A percentile compares a stretch with the other conserved stretches of the same genome.
These are phyloP conservation scores for Botrytis pseudocinerea DNA, from an alignment of 2,329 filamentous ascomycete genomes.

Conservation along the genomic window DNA sequence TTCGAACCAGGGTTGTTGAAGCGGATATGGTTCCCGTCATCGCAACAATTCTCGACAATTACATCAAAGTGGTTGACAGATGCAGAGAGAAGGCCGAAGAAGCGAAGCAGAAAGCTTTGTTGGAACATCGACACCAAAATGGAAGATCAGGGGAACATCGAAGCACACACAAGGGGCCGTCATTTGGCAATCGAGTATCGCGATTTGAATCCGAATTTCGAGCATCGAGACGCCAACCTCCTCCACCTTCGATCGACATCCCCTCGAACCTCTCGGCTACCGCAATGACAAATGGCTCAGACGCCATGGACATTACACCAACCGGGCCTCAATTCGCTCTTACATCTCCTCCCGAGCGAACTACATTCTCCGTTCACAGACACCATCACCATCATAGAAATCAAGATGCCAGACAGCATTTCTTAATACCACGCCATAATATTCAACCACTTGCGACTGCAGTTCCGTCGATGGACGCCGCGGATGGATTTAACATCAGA, in stretches of 20 bases:
- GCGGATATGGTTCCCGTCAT: conserved; percentile 99
- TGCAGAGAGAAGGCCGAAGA: conserved; percentile 85
- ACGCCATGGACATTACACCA: conserved; percentile 60
- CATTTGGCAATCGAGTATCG: conserved; percentile 54
- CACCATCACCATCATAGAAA: conserved; percentile 55
- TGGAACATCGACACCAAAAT: conserved; percentile 42
- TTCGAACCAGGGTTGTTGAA: conserved; percentile 93
- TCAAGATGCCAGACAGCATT: conserved; percentile 52
- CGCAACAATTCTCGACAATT: conserved; percentile 96
- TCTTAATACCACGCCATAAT: conserved; percentile 53
- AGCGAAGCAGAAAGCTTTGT: conserved; percentile 63
- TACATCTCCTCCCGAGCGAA: conserved; percentile 70
- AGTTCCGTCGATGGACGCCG: conserved; percentile 65
- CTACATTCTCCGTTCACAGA: conserved; percentile 59
- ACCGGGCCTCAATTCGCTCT: conserved; percentile 62
- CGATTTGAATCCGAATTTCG: conserved; percentile 61
- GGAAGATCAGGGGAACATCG: conserved; percentile 37
- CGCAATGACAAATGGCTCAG: conserved; percentile 49
- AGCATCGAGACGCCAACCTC: conserved; percentile 71
- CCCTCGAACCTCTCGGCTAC: conserved; percentile 55
- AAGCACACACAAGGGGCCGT: conserved; percentile 38
- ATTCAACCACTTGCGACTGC: conserved; percentile 69
- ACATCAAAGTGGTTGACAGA: conserved; percentile 94
- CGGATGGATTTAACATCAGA: conserved; percentile 71
- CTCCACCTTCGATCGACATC: conserved; percentile 82